Evolutionary conservation across 179 eudicot genomes (phyloP), one percentile per base, ranked within the genome.

Genomic region (Spinacia oleracea): DNA sequence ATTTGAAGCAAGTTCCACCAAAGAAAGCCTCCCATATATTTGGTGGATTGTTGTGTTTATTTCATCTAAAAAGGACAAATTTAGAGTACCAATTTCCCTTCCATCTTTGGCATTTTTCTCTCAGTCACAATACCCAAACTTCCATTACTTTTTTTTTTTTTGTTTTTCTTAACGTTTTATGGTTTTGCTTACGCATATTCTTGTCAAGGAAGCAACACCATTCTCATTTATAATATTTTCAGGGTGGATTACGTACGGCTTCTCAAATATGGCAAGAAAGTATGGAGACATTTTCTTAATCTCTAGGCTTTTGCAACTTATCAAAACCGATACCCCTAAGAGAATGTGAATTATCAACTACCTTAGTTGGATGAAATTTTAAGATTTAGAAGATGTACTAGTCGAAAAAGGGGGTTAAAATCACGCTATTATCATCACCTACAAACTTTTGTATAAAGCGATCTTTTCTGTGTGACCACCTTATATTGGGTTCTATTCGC

Each of bases 1-100:
- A 69, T 32, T 76, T 46, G 35, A 76, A 75, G 79, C 79, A 81
- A 70, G 45, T 69, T 69, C 34, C 62, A 59, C 38, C 25, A 43
- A 25, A 29, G 32, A 60, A 14, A 43, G 6, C 42, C 20, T 34
- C 43, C 50, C 42, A 16, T n/a, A n/a, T 20, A n/a, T 76, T 69
- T 46, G 42, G 45, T 76, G 79, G 72, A 80, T 48, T 56, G 75
- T 75, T 58, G 63, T 46, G 75, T 46, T 45, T 68, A 16, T 8
- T 15, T 4, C 15, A n/a, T 32, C n/a, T 43, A 48, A 21, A 78
- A 43, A 68, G 23, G 82, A 80, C 74, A 68, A 74, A 74, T 20
- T 43, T 56, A 65, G 63, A 67, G 43, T 74, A 74, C 75, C 75
- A 75, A 21, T 80, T 58, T 34, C 48, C 70, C 70, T 38, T 63